Evolutionary conservation across 345 rosid genomes (phyloP), one percentile per base, ranked within the genome.

Genomic region (Pistacia vera): DNA sequence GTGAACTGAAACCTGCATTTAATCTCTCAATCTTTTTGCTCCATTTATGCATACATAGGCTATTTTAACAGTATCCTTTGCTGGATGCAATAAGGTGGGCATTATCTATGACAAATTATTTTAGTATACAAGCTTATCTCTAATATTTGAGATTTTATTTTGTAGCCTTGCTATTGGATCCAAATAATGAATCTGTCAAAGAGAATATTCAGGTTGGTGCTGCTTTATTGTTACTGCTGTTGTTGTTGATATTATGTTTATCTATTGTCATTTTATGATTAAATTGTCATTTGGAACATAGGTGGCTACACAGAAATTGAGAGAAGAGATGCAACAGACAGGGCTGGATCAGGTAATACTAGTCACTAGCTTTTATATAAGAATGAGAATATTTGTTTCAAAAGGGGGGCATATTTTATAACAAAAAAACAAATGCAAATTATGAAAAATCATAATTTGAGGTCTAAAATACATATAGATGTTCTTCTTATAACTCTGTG

Each of bases 131-230:
- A 51, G 56, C 64, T 76, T 57, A 57, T 65, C 64, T 66, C 25
- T 46, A 59, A 77, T 25, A 20, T 75, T 44, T 30, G 20, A 62
- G 70, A 44, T 81, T 65, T 57, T 56, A 20, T 71, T 59, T 55
- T 88, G 76, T 92, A 92, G 97, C 95, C 72, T 87, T 92, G 90
- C 87, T 81, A 74, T 74, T 92, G 84, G 97, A 94, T 82, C 97
- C 97, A 11, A 73, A 86, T 71, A 92, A 90, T 57, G 92, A 87
- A 82, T 78, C 88, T 41, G 88, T 92, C 70, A 91, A 87, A 84
- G 97, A 88, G 84, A 92, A 92, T 68, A 89, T 92, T 79, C 83
- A 76, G 97, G 97, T 91, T 68, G 70, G 87, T 75, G 77, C 52
- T 49, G 54, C 30, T 70, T 18, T n/a, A 46, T 17, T 22, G 48